Evolutionary conservation across 495 filamentous ascomycete genomes (phyloP).

Genomic region (Podospora bellae-mahoneyi): DNA sequence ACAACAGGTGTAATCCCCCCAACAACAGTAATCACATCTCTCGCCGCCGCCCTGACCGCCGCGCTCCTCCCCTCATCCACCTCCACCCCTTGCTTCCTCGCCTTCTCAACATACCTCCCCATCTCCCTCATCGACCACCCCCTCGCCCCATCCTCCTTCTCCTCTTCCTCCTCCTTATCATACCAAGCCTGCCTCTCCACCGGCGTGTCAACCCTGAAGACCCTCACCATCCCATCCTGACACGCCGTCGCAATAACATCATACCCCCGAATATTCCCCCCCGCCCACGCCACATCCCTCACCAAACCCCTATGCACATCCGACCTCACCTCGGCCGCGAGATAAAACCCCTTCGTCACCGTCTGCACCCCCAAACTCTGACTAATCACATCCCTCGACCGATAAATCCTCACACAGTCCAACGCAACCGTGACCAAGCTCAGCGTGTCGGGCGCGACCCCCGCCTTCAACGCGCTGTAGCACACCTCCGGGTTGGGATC

Average conservation of each 20-base stretch:
- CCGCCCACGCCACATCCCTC: conserved; percentile 90
- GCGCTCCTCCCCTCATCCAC: conserved; percentile 1
- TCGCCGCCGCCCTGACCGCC: conserved; percentile 28
- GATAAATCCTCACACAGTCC: conserved; percentile 73
- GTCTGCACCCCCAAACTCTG: conserved; percentile 49
- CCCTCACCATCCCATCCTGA: conserved; percentile 82
- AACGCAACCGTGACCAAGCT: conserved; percentile 80
- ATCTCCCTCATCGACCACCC: conserved; percentile 24
- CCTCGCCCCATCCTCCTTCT: conserved; percentile 23
- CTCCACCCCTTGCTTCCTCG: conserved; percentile 22
- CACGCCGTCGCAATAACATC: conserved; percentile 90
- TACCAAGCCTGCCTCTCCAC: neutral
- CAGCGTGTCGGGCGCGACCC: conserved; percentile 68
- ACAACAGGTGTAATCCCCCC: neutral
- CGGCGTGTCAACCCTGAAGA: conserved; percentile 61
- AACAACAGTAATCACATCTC: neutral
- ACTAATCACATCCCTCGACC: conserved; percentile 60
- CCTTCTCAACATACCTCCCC: conserved; percentile 32
- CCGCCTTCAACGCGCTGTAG: conserved; percentile 70
- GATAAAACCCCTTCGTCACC: conserved; percentile 64
- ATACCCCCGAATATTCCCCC: conserved; percentile 77
- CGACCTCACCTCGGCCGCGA: conserved; percentile 66
- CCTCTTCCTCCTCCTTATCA: conserved; percentile 1
- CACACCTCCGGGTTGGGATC: conserved; percentile 78
- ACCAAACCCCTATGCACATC: conserved; percentile 65